Evolutionary conservation across 116 monocot species (phyloP).

Genomic region (Papilionanthe hybrid): DNA sequence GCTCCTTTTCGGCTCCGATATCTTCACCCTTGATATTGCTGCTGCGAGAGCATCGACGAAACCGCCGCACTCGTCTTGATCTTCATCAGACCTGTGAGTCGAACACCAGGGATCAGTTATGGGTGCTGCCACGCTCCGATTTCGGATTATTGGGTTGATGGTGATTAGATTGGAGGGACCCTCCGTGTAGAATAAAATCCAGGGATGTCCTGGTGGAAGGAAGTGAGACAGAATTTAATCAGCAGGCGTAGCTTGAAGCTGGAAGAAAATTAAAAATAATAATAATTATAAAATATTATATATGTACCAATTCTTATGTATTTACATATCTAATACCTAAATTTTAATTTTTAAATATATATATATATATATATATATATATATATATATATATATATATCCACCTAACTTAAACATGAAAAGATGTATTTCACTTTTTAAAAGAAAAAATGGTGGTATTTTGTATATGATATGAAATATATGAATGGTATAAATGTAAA

Average conservation of each 20-base stretch:
- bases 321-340: too few species aligned
- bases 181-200: conserved; percentile 76
- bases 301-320: too few species aligned
- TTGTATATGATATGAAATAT: too few species aligned
- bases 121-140: conserved; percentile 6
- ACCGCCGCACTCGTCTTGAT: conserved; percentile 32
- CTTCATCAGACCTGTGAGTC: conserved; percentile 28
- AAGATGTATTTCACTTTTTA: too few species aligned
- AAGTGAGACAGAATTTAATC: not conserved
- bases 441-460: too few species aligned
- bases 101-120: conserved; percentile 24
- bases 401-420: too few species aligned
- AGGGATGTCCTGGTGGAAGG: conserved; percentile 64
- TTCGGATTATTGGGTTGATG: conserved; percentile 13
- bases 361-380: too few species aligned
- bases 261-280: too few species aligned
- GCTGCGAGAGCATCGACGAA: conserved; percentile 69
- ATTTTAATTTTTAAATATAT: too few species aligned
- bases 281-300: too few species aligned
- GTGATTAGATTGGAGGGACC: conserved; percentile 25
- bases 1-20: conserved; percentile 85
- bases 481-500: too few species aligned
- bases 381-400: too few species aligned
- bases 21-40: conserved; percentile 70
- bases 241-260: not conserved